Evolutionary conservation across 2,329 filamentous ascomycete species (phyloP).

Genomic region (Botrytis galanthina): DNA sequence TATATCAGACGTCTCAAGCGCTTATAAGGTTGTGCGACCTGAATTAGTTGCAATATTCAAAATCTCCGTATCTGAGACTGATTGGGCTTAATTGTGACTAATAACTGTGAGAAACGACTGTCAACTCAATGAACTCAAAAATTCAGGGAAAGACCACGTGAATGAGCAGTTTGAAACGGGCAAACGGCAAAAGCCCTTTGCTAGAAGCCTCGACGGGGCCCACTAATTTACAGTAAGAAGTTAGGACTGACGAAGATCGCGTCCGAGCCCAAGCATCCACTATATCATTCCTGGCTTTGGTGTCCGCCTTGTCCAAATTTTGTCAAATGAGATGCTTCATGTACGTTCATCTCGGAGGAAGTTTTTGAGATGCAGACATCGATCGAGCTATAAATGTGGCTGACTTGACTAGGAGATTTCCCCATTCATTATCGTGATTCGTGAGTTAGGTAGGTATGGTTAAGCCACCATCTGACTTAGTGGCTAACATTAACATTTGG

Average conservation of each 20-base stretch:
- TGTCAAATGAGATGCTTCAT: neutral
- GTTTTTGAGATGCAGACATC: constrained; percentile 5
- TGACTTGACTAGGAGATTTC: neutral
- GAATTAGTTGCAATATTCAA: neutral
- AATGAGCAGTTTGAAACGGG: neutral
- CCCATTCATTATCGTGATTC: neutral
- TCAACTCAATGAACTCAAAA: neutral
- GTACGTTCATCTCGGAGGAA: neutral
- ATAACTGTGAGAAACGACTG: neutral
- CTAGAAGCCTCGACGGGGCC: neutral
- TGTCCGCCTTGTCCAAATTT: neutral
- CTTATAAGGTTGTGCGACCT: neutral
- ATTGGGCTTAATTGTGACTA: neutral
- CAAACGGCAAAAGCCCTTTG: neutral
- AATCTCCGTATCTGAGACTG: neutral
- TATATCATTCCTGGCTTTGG: neutral
- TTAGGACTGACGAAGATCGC: constrained; percentile 7
- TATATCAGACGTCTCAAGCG: neutral
- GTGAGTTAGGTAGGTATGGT: no score
- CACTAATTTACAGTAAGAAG: neutral
- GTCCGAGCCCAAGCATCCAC: constrained; percentile 10
- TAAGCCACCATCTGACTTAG: neutral
- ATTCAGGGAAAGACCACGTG: neutral
- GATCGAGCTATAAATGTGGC: constrained; percentile 6
- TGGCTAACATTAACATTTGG: neutral